Base-by-base conservation (phyloP, 23 red algal genomes). In the Gracilariopsis chorda region DNA sequence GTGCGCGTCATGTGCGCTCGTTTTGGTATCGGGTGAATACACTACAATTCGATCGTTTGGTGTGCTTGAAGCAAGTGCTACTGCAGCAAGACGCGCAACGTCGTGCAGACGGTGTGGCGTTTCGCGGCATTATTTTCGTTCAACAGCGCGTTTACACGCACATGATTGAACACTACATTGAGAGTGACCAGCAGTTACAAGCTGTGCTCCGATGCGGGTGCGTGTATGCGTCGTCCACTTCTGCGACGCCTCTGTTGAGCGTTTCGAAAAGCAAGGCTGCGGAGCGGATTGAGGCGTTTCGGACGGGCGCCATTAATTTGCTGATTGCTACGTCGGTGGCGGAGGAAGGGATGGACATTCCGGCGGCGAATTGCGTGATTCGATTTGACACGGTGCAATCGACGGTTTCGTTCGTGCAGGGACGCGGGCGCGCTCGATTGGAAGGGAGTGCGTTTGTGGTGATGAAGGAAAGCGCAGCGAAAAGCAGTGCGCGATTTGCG, bases 271-370 rank as follows among this genome's bases (percentile, higher is more conserved):
- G 44, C 13, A 23, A 87, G 27, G 63, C 28, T 2, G 46, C 48
- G 8, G 24, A 29, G 25, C 48, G 41, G 21, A 16, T 87, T 21
- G 16, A 70, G 14, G 17, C 37, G 4, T 87, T 87, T 41, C n/a
- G 60, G n/a, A 36, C 28, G 6, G 82, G 82, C 1, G 36, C 6
- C 7, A 56, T 87, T 21, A 87, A 87, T 41, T 7, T 87, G 41
- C 65, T 87, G 43, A 48, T 87, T 41, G 59, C 82, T 2, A 87
- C 82, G 25, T 49, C 36, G 16, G 82, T 87, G n/a, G 82, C 82
- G 11, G 82, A 87, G 42, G 82, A 87, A 74, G 82, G 82, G 7
- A 87, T 87, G 82, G 59, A 69, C 19, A 87, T 87, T 73, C 82
- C 82, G 21, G 59, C 82, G n/a, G 82, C 82, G 16, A 87, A 87